Evolutionary conservation across 106 monocot species (phyloP), one percentile per base, ranked within the genome.

Genomic region (Dendrobium catenatum): DNA sequence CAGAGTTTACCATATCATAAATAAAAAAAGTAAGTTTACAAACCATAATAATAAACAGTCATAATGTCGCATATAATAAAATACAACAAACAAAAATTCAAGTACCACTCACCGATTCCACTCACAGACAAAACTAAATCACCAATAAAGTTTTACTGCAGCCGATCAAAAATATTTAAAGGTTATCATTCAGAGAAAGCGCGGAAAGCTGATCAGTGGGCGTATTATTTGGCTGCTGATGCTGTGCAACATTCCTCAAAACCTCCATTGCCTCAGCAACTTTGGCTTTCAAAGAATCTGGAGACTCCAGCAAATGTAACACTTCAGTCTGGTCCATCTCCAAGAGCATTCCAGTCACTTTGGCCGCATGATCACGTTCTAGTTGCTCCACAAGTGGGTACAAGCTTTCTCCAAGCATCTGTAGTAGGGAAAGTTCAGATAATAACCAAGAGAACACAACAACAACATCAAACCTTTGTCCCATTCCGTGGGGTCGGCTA

Each of bases 311-410:
- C 86, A 92, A 78, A 76, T 92, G 92, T 24, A 92, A 76, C 26
- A 92, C 92, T 68, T 92, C 92, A 6, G 92, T 92, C 79, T 92
- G 92, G 77, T 92, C 92, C 92, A 93, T 93, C 87, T 93, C 93
- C 11, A 93, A 83, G 5, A 93, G 82, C 93, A 93, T 93, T 1
- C 92, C 92, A 15, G 92, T 92, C 20, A 92, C 89, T 68, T 92
- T 92, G 6, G 89, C 89, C 15, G 89, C 86, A 7, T 79, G 73
- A 1, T 90, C 90, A 5, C 83, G 90, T 78, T 93, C 93, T 56
- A 93, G 74, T 72, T 86, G 88, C 56, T 93, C 93, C n/a, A 93
- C 93, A 55, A 90, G 85, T 0, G 93, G 93, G 80, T 93, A 93
- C 6, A 93, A 67, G 48, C 79, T 88, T 64, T 93, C 93, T 11